Evolutionary conservation across 805 yeast species (phyloP), one percentile per base, ranked within the genome.

Genomic region (Pichia sporocuriosa): DNA sequence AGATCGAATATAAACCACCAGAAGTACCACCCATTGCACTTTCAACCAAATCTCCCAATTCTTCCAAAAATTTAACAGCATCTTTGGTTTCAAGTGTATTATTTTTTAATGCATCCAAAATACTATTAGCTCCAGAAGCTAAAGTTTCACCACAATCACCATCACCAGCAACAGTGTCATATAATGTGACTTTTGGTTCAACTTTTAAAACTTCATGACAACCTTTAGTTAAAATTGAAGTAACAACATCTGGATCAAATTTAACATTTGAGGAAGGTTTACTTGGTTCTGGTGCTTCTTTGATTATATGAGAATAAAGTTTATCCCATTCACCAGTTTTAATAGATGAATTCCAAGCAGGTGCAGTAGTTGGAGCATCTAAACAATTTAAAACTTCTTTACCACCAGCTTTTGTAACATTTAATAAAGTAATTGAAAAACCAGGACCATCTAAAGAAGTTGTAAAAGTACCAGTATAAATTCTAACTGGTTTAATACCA

Each of bases 131-230:
- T 30, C 97, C 97, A 20, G 77, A 72, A 12, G 79, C 85, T 46
- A 89, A 66, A 1, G 97, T 89, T 54, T 86, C 93, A 31, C 97
- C 97, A 64, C 97, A 89, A 59, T 89, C 97, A 53, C 97, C 97
- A 60, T 89, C 97, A 44, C 97, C 97, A 1, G 90, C 96, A 50
- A 79, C 70, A 2, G 94, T 83, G 55, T 89, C 97, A 51, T 84
- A 79, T 42, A 77, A 72, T 1, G 97, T 89, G 55, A 89, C 82
- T 53, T 77, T 74, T 2, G 95, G 93, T 61, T 89, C 97, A n/a
- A 73, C 73, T 22, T 70, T 66, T 32, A 81, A 65, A 6, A 80
- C 63, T 7, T 61, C 58, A 40, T 74, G 65, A 42, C 84, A 80
- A 30, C 75, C 78, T 2, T 71, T 51, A 30, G 61, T 58, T 52